phyloP scores from a whole-genome alignment of 305 asterid species.

The Ajuga reptans region DNA sequence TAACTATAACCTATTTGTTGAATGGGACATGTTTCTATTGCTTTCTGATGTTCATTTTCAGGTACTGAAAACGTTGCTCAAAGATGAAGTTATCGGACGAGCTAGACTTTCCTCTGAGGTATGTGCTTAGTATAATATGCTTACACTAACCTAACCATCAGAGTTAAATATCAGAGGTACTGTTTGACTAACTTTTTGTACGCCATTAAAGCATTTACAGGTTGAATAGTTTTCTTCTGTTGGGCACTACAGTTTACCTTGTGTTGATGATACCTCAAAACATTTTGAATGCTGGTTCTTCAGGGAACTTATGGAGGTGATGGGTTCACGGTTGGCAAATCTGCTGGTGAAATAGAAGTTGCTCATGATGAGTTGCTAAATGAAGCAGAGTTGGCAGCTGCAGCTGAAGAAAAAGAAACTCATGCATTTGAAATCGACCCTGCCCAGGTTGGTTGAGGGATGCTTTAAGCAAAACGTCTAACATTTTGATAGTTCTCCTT shows the following conservation, averaged over 20 bases:
- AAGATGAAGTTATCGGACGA: slow-evolving; percentile 63
- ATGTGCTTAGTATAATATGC: too few relatives aligned
- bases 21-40: background rate
- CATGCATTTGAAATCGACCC: slow-evolving; percentile 94
- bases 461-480: background rate
- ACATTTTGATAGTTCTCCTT: background rate
- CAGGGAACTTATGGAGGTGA: slow-evolving; percentile 65
- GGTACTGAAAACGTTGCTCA: slow-evolving; percentile 70
- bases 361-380: slow-evolving; percentile 80
- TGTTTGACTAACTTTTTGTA: background rate
- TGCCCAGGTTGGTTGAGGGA: slow-evolving; percentile 56
- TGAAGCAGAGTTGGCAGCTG: slow-evolving; percentile 96
- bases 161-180: background rate
- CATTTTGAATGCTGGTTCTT: slow-evolving; percentile 23
- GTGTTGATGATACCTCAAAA: slow-evolving; percentile 18
- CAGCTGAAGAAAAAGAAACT: slow-evolving; percentile 92
- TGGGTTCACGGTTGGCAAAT: slow-evolving; percentile 71
- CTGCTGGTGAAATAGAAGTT: slow-evolving; percentile 77
- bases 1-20: slow-evolving; percentile 10
- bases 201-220: background rate
- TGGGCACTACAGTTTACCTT: background rate
- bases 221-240: background rate
- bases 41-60: slow-evolving; percentile 27
- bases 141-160: background rate
- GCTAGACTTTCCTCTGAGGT: slow-evolving; percentile 45